Percentiles rank a stretch among this genome's conserved stretches.
These are phyloP conservation scores for Jaminaea rosea DNA, from an alignment of 1,284 basidiomycete species.

Conservation along the genomic window DNA sequence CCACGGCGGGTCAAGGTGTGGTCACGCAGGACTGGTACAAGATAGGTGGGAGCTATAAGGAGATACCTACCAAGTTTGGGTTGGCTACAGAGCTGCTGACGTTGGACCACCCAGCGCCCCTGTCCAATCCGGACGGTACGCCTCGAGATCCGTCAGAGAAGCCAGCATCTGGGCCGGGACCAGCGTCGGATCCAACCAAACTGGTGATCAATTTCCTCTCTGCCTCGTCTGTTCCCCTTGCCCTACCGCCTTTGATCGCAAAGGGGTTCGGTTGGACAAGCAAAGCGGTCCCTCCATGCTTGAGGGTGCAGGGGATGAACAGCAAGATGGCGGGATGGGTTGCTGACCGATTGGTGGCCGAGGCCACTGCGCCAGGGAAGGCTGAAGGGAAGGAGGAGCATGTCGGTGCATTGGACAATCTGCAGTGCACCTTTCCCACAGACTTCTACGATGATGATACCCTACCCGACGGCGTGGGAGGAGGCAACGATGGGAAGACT, in stretches of 20 bases:
- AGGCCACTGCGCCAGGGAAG: neutral
- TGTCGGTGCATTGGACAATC: neutral
- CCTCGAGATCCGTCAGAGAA: too few relatives aligned
- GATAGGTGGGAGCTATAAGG: constrained; percentile 14
- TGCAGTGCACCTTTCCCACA: constrained; percentile 12
- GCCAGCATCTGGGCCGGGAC: too few relatives aligned
- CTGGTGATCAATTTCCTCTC: constrained; percentile 19
- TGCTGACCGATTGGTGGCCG: constrained; percentile 5
- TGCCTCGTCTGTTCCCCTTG: constrained; percentile 1
- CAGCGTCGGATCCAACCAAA: too few relatives aligned
- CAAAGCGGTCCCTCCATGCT: neutral
- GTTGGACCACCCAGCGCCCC: too few relatives aligned
- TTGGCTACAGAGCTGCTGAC: constrained; percentile 12
- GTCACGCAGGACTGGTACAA: constrained; percentile 31
- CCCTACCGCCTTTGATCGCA: constrained; percentile 4
- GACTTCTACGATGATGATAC: constrained; percentile 26
- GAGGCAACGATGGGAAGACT: too few relatives aligned
- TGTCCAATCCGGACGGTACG: constrained; percentile 21
- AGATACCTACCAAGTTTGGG: constrained; percentile 15
- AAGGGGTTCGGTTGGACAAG: too few relatives aligned
- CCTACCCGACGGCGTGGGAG: too few relatives aligned
- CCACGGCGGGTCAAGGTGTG: constrained; percentile 6
- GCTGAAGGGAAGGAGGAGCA: neutral
- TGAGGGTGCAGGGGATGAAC: constrained; percentile 2
- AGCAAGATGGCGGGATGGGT: neutral